phyloP scores from a whole-genome alignment of 495 filamentous ascomycete genomes.

The Barbatosphaeria neglecta region DNA sequence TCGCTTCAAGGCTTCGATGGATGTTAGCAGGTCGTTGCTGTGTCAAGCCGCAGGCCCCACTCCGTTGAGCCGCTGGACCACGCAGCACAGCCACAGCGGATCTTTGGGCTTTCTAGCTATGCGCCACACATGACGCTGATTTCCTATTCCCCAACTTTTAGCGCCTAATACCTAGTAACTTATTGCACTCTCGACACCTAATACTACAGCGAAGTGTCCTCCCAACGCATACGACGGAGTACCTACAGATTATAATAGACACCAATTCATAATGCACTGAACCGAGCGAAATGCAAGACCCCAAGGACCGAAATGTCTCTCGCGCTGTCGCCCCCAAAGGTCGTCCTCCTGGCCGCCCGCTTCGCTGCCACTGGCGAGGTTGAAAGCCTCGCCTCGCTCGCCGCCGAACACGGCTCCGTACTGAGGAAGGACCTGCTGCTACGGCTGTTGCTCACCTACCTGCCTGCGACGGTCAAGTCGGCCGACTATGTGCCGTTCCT shows the following conservation, averaged over 20 bases:
- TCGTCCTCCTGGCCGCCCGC: constrained; percentile 51
- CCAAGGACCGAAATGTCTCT: constrained; percentile 21
- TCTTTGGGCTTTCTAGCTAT: too few species aligned
- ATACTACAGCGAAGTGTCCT: too few species aligned
- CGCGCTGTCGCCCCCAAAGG: constrained; percentile 46
- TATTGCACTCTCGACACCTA: too few species aligned
- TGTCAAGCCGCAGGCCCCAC: too few species aligned
- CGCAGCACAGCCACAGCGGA: background rate
- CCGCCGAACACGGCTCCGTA: constrained; percentile 41
- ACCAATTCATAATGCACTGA: background rate
- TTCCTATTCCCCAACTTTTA: background rate
- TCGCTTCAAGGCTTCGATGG: too few species aligned
- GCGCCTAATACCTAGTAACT: too few species aligned
- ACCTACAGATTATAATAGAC: too few species aligned
- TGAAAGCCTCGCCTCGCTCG: constrained; percentile 47
- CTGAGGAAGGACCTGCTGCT: constrained; percentile 58
- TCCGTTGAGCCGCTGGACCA: too few species aligned
- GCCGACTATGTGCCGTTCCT: constrained; percentile 51
- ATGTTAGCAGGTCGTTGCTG: too few species aligned
- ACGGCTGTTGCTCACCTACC: constrained; percentile 72
- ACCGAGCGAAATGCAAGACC: background rate
- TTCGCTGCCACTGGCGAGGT: constrained; percentile 48
- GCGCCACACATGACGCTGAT: background rate
- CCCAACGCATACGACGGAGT: too few species aligned
- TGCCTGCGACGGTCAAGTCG: constrained; percentile 67